Evolutionary conservation across 2,329 filamentous ascomycete species (phyloP), one percentile per base, ranked within the genome.

Genomic region (Pyricularia sp.): DNA sequence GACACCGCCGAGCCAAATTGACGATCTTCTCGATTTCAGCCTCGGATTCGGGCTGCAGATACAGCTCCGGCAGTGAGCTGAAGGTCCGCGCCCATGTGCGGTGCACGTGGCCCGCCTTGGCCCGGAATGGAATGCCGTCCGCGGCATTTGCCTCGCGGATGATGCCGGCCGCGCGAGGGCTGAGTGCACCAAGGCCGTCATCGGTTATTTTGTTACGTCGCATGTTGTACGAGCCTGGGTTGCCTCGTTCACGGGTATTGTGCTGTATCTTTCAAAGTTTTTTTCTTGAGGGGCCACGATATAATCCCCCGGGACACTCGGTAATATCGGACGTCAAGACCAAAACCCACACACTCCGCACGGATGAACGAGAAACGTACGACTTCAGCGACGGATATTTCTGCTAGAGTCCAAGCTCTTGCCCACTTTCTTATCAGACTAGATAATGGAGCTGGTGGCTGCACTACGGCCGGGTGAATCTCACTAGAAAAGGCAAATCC

Each of bases 1-100:
- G 88, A 79, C 92, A 95, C 80, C 84, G 86, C 70, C 92, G 90
- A 6, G 95, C 95, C 26, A 97, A 86, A 61, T 85, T 89, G 71
- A 97, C 86, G 67, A 91, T 84, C 78, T 96, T 94, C 78, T 94
- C 90, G 72, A 99, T 87, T 80, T 98, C 94, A 17, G 83, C 82
- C 67, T 95, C 82, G 1, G 89, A 90, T 74, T 91, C 86, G 2
- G 95, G 95, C 75, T 92, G 92, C 73, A 98, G 88, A 80, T 94
- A 97, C 70, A 98, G 88, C 82, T 97, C 93, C 2, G 95, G 95
- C 23, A 89, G 87, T 67, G 91, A 95, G 75, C 91, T 90, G 81
- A 96, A 97, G 66, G 95, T 98, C 76, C 90, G 90, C 58, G 95
- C 95, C 95, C 95, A 99, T 25, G 95, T 99, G 75, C 90, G 90